A percentile compares a stretch with the other conserved stretches of the same genome.
phyloP scores from a whole-genome alignment of 345 rosid species.

The Erysimum cheiranthoides region DNA sequence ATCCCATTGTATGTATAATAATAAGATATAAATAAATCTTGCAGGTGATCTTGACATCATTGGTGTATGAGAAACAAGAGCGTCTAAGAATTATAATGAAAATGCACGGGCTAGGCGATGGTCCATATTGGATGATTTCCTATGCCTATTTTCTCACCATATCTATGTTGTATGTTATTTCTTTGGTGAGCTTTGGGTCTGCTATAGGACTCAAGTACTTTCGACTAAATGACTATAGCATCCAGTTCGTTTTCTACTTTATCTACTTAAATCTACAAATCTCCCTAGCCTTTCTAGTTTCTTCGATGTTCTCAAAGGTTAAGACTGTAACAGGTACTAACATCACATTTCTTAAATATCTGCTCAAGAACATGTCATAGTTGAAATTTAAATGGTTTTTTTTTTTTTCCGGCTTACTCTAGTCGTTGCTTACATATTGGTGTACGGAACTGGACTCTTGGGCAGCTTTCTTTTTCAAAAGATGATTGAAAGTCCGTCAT shows the following conservation, averaged over 20 bases:
- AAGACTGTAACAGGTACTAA: slow-evolving; percentile 85
- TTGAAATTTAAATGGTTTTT: not conserved
- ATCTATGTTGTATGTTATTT: slow-evolving; percentile 66
- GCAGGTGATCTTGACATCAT: slow-evolving; percentile 76
- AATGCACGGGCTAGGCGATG: slow-evolving; percentile 97
- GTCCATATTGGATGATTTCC: slow-evolving; percentile 92
- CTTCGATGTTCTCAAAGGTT: slow-evolving; percentile 71
- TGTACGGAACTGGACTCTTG: slow-evolving; percentile 83
- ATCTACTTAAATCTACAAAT: slow-evolving; percentile 80
- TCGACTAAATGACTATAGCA: slow-evolving; percentile 66
- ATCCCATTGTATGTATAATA: not conserved
- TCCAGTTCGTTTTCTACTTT: slow-evolving; percentile 76
- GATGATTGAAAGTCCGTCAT: slow-evolving; percentile 62
- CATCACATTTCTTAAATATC: slow-evolving; percentile 7
- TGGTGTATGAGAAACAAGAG: slow-evolving; percentile 87
- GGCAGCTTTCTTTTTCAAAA: slow-evolving; percentile 69
- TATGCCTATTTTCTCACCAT: slow-evolving; percentile 74
- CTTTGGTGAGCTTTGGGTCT: slow-evolving; percentile 76
- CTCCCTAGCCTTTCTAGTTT: slow-evolving; percentile 69
- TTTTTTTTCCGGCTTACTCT: slow-evolving; percentile 29
- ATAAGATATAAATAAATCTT: slow-evolving; percentile 39
- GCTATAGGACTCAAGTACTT: slow-evolving; percentile 87
- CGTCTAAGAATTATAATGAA: slow-evolving; percentile 94
- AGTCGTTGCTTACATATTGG: slow-evolving; percentile 72
- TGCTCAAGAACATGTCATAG: not conserved